Percentiles rank a stretch among this genome's conserved stretches.
Conservation (phyloP, 31 red algal species). For the Porphyra umbilicalis region DNA sequence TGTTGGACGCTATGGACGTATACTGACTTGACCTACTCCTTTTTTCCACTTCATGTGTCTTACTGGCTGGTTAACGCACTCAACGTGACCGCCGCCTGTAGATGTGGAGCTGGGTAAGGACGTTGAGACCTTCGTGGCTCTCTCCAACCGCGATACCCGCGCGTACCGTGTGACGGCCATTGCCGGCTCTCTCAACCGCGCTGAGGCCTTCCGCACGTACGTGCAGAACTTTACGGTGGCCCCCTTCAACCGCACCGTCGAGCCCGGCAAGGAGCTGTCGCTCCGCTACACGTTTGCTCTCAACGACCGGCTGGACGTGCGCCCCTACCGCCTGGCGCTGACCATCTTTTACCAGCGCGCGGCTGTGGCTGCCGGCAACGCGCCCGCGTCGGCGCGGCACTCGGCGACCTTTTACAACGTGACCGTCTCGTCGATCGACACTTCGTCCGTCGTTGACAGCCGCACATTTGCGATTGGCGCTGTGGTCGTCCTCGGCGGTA, state of each 20-base stretch:
- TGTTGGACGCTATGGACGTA: not conserved
- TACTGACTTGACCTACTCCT: not conserved
- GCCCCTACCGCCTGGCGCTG: conserved; percentile 55
- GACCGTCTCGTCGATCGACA: conserved; percentile 20
- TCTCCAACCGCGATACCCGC: conserved; percentile 40
- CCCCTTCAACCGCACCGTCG: conserved; percentile 75
- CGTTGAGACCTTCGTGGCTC: conserved; percentile 30
- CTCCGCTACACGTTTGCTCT: conserved; percentile 74
- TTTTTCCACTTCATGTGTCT: not conserved
- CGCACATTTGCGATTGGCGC: not conserved
- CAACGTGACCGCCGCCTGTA: too few species aligned
- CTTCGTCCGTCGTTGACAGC: not conserved
- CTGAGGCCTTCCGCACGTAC: conserved; percentile 31
- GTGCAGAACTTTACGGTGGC: conserved; percentile 84
- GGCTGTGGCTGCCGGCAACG: conserved; percentile 24
- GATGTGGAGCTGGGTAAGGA: conserved; percentile 31
- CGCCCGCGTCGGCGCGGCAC: conserved; percentile 24
- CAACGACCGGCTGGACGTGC: conserved; percentile 59
- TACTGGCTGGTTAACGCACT: not conserved
- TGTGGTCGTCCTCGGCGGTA: not conserved
- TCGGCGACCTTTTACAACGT: conserved; percentile 65
- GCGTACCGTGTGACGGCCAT: conserved; percentile 66
- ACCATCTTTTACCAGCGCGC: conserved; percentile 73
- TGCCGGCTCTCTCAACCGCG: conserved; percentile 70
- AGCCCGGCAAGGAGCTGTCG: conserved; percentile 37